Evolutionary conservation across 225 moss, liverwort and hornwort genomes (phyloP), one percentile per base, ranked within the genome.

Genomic region (Polytrichum commune): DNA sequence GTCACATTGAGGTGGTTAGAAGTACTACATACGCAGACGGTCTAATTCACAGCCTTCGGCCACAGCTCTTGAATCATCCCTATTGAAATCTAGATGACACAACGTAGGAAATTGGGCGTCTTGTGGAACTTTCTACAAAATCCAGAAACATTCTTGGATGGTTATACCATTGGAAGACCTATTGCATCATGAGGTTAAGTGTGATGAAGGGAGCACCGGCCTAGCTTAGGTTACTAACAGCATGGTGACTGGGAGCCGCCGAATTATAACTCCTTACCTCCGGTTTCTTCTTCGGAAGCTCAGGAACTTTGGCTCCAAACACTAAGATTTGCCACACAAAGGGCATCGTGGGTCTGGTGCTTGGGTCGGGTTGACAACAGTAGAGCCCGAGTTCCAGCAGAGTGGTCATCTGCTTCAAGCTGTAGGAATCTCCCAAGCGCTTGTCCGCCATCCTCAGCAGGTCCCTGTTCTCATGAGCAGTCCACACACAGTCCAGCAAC

Each of bases 401-500:
- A 2, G 46, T 71, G 25, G 75, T 77, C 84, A 90, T 83, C 63
- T 77, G 81, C 25, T 86, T 76, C 71, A 67, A 73, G 19, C 77
- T 79, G 55, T 63, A 78, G 1, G 73, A 58, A 16, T 22, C 60
- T 5, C 33, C 66, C 2, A 91, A 74, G 5, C 74, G 82, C 23
- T 53, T 68, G 68, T 93, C 93, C 9, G 80, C 76, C 0, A 82
- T 88, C 20, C 79, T 73, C 1, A 71, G 67, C 32, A 88, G 29
- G 1, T 81, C 81, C 2, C 69, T 81, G 5, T 86, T 70, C 54
- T 81, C 79, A 68, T 80, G 77, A 46, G 76, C 84, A 53, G 76
- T 73, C 93, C 93, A 93, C 1, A 86, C 88, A 68, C 74, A 79
- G 60, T 91, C 93, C 26, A 91, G 72, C 46, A 93, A 66, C 35